phyloP scores from a whole-genome alignment of 1,284 basidiomycete species.

The Thelephora terrestris region DNA sequence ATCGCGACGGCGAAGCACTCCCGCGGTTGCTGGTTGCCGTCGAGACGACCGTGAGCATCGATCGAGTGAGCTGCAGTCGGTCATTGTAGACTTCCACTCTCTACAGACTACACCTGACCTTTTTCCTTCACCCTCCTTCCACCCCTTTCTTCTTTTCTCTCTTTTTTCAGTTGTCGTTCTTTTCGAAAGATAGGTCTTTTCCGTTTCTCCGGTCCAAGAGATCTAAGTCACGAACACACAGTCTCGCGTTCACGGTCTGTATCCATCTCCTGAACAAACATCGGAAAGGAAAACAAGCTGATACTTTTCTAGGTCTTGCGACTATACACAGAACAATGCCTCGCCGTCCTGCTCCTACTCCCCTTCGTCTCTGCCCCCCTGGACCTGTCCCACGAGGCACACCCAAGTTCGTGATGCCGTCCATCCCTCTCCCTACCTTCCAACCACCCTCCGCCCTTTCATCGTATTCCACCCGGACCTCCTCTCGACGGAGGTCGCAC shows the following conservation, averaged over 20 bases:
- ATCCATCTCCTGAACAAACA: not conserved
- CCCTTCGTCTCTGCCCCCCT: slow-evolving; percentile 18
- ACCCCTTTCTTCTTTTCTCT: slow-evolving; percentile 2
- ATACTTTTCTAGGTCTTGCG: not conserved
- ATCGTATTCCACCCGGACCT: slow-evolving; percentile 12
- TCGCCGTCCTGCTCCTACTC: slow-evolving; percentile 19
- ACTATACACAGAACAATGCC: slow-evolving; percentile 10
- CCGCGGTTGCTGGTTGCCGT: no score
- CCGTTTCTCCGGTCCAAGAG: not conserved
- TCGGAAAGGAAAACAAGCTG: not conserved
- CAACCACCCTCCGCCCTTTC: slow-evolving; percentile 10
- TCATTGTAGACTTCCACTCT: not conserved
- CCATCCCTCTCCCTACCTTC: slow-evolving; percentile 22
- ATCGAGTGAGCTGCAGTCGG: no score
- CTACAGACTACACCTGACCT: slow-evolving; percentile 1
- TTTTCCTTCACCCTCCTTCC: slow-evolving; percentile 2
- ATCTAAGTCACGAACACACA: not conserved
- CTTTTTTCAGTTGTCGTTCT: slow-evolving; percentile 4
- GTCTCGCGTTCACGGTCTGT: not conserved
- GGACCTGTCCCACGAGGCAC: slow-evolving; percentile 20
- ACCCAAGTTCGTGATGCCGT: slow-evolving; percentile 23
- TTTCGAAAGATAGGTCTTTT: not conserved
- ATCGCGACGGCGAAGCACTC: no score
- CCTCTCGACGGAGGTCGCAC: slow-evolving; percentile 14
- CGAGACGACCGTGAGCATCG: no score